Base-by-base conservation (phyloP, 345 rosid genomes). In the Brassica napus region DNA sequence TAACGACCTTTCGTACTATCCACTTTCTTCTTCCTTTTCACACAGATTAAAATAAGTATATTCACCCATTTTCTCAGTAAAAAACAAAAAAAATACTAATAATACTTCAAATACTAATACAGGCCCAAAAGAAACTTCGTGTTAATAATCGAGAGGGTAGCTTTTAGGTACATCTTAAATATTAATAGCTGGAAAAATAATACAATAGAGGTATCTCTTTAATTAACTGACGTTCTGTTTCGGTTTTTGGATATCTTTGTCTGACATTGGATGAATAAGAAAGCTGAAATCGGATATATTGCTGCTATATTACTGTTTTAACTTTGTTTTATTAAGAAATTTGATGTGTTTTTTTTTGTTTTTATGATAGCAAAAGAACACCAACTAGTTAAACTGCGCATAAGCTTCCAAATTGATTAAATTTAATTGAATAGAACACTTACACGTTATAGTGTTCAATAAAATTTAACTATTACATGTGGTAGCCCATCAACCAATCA, bases 1-100 rank as follows among this genome's bases (percentile, higher is more conserved):
- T 79, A 49, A 73, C 82, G 82, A 79, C 82, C 78, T 79, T 49
- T 74, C 82, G 75, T 62, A 68, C 82, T 52, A 24, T 79, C 75
- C 75, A 79, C 78, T 49, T 32, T 73, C 59, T 79, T 49, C 55
- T 8, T 52, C 57, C 58, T 16, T 10, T 60, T 26, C 1, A 58
- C 6, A 8, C 4, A 31, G 32, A 62, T 62, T 0, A 62, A 16
- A 23, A 37, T 37, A 24, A 24, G 31, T 6, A n/a, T 31, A 12
- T 8, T 14, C 44, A 60, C 28, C 54, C 5, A 47, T 47, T 23
- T n/a, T 30, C 10, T 9, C 16, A 69, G 62, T 37, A 60, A 39
- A 42, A 73, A 6, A 28, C 7, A 47, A 47, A 42, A 35, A 8
- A 35, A 35, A 7, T 1, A 32, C 37, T 32, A 5, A 32, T 32